Conservation (phyloP, 176 grass and related monocot species). For the Leersia perrieri region DNA sequence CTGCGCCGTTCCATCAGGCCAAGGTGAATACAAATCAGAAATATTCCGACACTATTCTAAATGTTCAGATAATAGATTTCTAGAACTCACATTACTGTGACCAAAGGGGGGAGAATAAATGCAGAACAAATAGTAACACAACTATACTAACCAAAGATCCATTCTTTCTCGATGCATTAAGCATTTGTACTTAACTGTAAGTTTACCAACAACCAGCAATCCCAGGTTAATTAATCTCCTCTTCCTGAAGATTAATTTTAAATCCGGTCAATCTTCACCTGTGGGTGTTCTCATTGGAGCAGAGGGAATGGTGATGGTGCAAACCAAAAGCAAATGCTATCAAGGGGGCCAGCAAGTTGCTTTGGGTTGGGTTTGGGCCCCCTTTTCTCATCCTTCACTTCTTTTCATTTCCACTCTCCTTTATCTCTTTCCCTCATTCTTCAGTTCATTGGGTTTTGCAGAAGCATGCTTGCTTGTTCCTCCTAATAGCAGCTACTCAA, state of each 20-base stretch:
- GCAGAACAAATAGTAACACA: not conserved
- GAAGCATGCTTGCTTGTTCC: slow-evolving; percentile 29
- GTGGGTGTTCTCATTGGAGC: not conserved
- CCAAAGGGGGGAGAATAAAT: not conserved
- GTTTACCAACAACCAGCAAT: not conserved
- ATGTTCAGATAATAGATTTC: not conserved
- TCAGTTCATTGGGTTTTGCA: slow-evolving; percentile 52
- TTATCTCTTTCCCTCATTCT: not conserved
- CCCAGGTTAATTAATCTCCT: not conserved
- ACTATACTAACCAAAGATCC: not conserved
- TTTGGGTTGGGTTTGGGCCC: slow-evolving; percentile 25
- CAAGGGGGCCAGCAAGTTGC: slow-evolving; percentile 19
- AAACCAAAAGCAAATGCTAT: slow-evolving; percentile 25
- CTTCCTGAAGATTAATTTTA: slow-evolving; percentile 5
- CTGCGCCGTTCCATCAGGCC: not conserved
- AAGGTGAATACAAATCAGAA: too few relatives aligned
- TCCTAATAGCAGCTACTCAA: not conserved
- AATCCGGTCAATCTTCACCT: slow-evolving; percentile 17
- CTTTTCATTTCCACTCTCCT: slow-evolving; percentile 36
- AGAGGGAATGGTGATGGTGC: not conserved
- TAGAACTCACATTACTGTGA: not conserved
- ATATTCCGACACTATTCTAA: not conserved
- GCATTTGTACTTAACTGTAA: not conserved
- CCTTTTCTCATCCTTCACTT: slow-evolving; percentile 30
- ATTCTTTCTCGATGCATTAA: not conserved